Evolutionary conservation across 371 early-diverging fungal genomes (phyloP).

Genomic region (Saksenaea oblongispora): DNA sequence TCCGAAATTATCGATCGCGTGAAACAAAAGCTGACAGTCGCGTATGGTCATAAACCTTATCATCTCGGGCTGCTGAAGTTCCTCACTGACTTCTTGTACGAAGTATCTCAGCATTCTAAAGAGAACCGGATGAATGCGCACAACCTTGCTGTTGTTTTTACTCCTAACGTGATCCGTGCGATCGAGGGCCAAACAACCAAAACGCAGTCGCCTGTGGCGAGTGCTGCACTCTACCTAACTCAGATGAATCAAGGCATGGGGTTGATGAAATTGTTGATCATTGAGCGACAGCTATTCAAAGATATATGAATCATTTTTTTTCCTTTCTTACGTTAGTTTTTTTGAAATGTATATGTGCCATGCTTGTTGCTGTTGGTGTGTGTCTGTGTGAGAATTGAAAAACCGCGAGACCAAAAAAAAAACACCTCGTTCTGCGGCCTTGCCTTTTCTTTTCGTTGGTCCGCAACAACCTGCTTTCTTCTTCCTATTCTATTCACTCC

Average conservation of each 20-base stretch:
- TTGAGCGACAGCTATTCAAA: background rate
- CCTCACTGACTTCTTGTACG: conserved; percentile 63
- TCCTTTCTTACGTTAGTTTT: background rate
- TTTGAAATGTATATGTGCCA: background rate
- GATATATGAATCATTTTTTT: background rate
- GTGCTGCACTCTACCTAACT: conserved; percentile 19
- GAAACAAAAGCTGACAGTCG: conserved; percentile 14
- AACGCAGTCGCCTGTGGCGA: conserved; percentile 19
- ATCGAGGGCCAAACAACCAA: conserved; percentile 20
- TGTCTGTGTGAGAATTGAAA: conserved; percentile 1
- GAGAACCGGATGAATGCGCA: conserved; percentile 80
- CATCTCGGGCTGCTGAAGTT: conserved; percentile 55
- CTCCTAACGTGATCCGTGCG: conserved; percentile 83
- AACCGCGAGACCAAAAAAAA: conserved; percentile 6
- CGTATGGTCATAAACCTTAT: conserved; percentile 22
- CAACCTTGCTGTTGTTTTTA: conserved; percentile 86
- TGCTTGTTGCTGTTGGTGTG: too few species aligned
- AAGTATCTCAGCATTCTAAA: conserved; percentile 58
- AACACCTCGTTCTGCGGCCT: background rate
- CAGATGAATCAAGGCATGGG: conserved; percentile 24
- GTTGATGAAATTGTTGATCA: conserved; percentile 17
- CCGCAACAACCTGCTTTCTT: background rate
- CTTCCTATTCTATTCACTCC: background rate
- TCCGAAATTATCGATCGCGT: conserved; percentile 25
- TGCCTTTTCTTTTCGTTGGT: background rate